Percentiles rank a stretch among this genome's conserved stretches.
Conservation (phyloP, 192 early-diverging fungal genomes). For the Linderina pennispora region DNA sequence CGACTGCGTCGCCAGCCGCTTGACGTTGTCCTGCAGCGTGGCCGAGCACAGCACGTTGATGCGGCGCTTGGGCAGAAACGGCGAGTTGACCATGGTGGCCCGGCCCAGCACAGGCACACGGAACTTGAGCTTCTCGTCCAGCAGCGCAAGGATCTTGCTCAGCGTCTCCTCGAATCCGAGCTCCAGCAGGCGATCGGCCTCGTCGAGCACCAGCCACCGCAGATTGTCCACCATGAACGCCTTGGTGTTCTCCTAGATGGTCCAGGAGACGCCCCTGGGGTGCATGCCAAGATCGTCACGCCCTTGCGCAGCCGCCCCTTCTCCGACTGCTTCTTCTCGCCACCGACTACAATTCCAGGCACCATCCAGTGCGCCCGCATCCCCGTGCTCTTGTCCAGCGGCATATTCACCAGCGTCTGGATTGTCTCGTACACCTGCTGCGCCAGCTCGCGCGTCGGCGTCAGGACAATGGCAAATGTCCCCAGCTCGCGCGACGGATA, state of each 20-base stretch:
- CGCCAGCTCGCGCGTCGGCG: slow-evolving; percentile 97
- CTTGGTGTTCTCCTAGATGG: slow-evolving; percentile 76
- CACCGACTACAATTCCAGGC: slow-evolving; percentile 75
- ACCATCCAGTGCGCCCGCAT: slow-evolving; percentile 70
- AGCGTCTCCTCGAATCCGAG: slow-evolving; percentile 85
- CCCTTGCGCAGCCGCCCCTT: slow-evolving; percentile 82
- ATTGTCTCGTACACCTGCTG: slow-evolving; percentile 86
- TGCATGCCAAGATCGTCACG: slow-evolving; percentile 82
- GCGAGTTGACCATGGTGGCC: slow-evolving; percentile 20
- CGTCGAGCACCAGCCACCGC: slow-evolving; percentile 95
- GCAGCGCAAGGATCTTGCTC: slow-evolving; percentile 58
- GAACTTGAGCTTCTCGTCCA: slow-evolving; percentile 45
- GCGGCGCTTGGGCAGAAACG: slow-evolving; percentile 56
- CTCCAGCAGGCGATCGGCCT: slow-evolving; percentile 95
- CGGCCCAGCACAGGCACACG: slow-evolving; percentile 9
- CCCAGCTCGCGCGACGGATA: slow-evolving; percentile 67
- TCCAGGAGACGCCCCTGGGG: slow-evolving; percentile 93
- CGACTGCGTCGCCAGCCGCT: slow-evolving; percentile 69
- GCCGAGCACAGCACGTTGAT: slow-evolving; percentile 88
- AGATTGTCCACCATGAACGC: slow-evolving; percentile 79
- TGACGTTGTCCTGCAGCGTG: slow-evolving; percentile 80
- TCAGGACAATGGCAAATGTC: slow-evolving; percentile 85
- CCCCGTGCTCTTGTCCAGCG: slow-evolving; percentile 30
- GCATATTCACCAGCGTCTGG: slow-evolving; percentile 60
- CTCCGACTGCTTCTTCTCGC: slow-evolving; percentile 76